Conservation (phyloP, 106 monocot species). For the Cymbidium sinense region DNA sequence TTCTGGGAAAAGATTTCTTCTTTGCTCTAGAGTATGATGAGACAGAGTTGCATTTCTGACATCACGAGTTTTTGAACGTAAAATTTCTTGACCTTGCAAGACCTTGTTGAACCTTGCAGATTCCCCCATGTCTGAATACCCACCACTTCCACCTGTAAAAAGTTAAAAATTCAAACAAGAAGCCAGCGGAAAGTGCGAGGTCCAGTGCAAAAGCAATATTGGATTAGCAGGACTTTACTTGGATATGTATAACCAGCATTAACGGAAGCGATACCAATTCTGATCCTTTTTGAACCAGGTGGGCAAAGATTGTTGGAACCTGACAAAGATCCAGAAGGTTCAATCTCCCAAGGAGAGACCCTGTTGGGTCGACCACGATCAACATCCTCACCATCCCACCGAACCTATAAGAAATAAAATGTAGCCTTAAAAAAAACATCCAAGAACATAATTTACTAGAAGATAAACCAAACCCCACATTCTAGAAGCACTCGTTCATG, state of each 20-base stretch:
- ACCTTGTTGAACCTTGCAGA: constrained; percentile 65
- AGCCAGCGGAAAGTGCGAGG: background rate
- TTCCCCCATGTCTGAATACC: constrained; percentile 40
- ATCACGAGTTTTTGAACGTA: constrained; percentile 33
- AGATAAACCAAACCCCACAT: too few species aligned
- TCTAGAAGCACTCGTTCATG: too few species aligned
- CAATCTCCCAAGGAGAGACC: constrained; percentile 79
- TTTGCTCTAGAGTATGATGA: constrained; percentile 15
- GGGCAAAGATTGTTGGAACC: constrained; percentile 19
- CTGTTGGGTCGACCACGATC: constrained; percentile 32
- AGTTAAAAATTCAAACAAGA: background rate
- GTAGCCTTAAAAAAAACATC: background rate
- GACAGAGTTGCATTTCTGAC: constrained; percentile 21
- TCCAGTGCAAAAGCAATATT: too few species aligned
- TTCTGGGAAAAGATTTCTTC: constrained; percentile 25
- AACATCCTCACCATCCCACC: constrained; percentile 60
- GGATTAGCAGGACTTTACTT: constrained; percentile 26
- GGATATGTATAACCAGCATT: constrained; percentile 34
- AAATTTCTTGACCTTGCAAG: constrained; percentile 92
- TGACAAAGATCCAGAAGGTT: constrained; percentile 37
- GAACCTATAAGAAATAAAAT: constrained; percentile 32
- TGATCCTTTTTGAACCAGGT: constrained; percentile 45
- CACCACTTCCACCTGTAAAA: constrained; percentile 28
- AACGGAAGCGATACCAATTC: constrained; percentile 16
- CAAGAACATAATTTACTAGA: too few species aligned